Conservation (phyloP, 2,329 filamentous ascomycete genomes). For the Cercospora sp. region DNA sequence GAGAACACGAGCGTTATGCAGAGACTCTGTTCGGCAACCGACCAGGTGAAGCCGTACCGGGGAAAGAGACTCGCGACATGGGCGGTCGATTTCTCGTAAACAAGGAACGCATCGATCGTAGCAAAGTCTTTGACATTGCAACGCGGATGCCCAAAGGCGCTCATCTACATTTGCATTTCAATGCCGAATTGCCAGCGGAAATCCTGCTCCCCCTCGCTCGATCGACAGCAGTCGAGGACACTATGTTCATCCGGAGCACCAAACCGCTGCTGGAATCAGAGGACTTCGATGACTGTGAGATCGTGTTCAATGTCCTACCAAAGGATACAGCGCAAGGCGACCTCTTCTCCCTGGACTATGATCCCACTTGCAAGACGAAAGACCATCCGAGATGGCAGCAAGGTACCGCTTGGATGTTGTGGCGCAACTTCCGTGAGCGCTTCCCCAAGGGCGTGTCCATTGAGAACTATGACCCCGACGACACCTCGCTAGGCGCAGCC, state of each 20-base stretch:
- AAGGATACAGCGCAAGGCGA: conserved; percentile 36
- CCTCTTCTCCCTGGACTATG: conserved; percentile 56
- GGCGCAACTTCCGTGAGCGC: conserved; percentile 45
- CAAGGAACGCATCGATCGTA: conserved; percentile 50
- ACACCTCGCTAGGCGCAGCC: conserved; percentile 21
- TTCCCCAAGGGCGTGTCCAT: conserved; percentile 42
- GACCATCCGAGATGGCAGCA: conserved; percentile 10
- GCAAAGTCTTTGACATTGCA: conserved; percentile 59
- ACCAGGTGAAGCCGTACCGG: conserved; percentile 46
- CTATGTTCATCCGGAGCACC: conserved; percentile 70
- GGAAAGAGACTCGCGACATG: conserved; percentile 45
- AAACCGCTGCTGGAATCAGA: conserved; percentile 47
- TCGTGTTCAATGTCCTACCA: conserved; percentile 60
- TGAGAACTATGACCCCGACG: conserved; percentile 10
- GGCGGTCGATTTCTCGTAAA: conserved; percentile 51
- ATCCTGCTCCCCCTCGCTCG: conserved; percentile 60
- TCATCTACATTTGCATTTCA: conserved; percentile 76
- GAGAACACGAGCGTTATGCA: conserved; percentile 47
- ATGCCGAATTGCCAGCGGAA: conserved; percentile 66
- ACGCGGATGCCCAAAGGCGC: conserved; percentile 67
- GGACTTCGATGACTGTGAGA: conserved; percentile 57
- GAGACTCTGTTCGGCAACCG: conserved; percentile 45
- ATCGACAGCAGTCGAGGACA: conserved; percentile 47
- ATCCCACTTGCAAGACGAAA: conserved; percentile 30
- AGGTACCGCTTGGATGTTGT: conserved; percentile 46